Conservation (phyloP, 73 alveolate genomes). For the Durusdinium trenchii region DNA sequence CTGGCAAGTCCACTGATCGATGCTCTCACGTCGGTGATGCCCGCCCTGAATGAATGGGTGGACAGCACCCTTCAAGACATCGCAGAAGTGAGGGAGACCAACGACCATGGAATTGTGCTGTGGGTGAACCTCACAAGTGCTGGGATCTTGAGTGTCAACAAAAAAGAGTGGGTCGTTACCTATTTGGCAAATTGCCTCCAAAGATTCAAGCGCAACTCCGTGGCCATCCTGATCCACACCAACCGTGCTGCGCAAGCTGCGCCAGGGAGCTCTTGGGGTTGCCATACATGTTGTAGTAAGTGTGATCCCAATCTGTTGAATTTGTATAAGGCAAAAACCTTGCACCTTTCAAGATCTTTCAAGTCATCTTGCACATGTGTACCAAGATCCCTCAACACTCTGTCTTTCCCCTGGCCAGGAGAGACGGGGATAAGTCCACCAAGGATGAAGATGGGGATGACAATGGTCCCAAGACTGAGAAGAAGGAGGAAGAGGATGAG, state of each 20-base stretch:
- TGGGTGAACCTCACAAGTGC: not conserved
- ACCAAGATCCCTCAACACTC: not conserved
- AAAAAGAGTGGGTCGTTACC: not conserved
- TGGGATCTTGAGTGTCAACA: not conserved
- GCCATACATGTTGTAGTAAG: too few species aligned
- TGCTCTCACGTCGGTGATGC: not conserved
- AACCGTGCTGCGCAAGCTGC: not conserved
- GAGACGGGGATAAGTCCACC: too few species aligned
- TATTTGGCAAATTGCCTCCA: not conserved
- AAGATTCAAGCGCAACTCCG: not conserved
- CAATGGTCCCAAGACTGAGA: not conserved
- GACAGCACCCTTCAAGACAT: not conserved
- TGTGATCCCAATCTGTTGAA: too few species aligned
- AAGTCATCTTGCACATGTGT: too few species aligned
- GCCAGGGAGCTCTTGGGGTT: too few species aligned
- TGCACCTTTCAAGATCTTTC: too few species aligned
- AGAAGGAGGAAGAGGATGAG: not conserved
- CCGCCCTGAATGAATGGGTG: not conserved
- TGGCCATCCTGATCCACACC: not conserved
- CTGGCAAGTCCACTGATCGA: not conserved
- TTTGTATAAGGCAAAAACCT: too few species aligned
- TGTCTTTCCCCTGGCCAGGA: too few species aligned
- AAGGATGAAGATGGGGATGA: not conserved
- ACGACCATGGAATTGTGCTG: not conserved
- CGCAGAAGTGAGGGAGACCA: not conserved